Base-by-base conservation (phyloP, 768 basidiomycete genomes). In the Pilatotrama ljubarskyi region DNA sequence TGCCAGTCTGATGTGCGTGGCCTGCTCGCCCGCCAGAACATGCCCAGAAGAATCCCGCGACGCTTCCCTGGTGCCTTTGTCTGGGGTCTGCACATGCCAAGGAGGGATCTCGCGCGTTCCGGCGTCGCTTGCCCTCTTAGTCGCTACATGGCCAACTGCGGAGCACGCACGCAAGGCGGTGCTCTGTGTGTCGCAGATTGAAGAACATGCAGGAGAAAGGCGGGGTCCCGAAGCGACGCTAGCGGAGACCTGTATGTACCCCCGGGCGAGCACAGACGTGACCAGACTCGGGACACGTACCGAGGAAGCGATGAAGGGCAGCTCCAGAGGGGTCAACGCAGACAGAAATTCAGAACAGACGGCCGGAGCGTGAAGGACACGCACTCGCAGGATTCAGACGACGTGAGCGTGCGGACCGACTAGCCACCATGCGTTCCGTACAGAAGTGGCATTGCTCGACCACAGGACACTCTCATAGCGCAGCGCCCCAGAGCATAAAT, bases 201-300 rank as follows among this genome's bases (percentile, higher is more conserved):
- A 38, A 2, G 32, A 36, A 37, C 26, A 41, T 6, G 41, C 40
- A 42, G 54, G 55, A 61, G 61, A 59, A 69, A 70, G 70, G 53
- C 66, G 76, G 82, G 80, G 69, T 79, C 82, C 82, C 80, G 78
- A 83, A 82, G 77, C 71, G 68, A 75, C 67, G 73, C 82, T 79
- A 70, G 76, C 78, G 71, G 66, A 75, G 76, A 74, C 74, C 73
- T 80, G 82, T 80, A 25, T 58, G 81, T 78, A 53, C 54, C 29
- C 38, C 18, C 9, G 51, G 46, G 58, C 50, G 40, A 48, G 64
- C 59, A 61, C 48, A 54, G 63, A 60, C 57, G 60, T 57, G 57
- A 61, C 70, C 67, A 54, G 60, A 68, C 67, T 55, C 61, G 54
- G 64, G 58, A 69, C 69, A 77, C 83, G 71, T 84, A 81, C 84